Base-by-base conservation (phyloP, 2,329 filamentous ascomycete species). In the Arthrobotrys pseudoclavata region DNA sequence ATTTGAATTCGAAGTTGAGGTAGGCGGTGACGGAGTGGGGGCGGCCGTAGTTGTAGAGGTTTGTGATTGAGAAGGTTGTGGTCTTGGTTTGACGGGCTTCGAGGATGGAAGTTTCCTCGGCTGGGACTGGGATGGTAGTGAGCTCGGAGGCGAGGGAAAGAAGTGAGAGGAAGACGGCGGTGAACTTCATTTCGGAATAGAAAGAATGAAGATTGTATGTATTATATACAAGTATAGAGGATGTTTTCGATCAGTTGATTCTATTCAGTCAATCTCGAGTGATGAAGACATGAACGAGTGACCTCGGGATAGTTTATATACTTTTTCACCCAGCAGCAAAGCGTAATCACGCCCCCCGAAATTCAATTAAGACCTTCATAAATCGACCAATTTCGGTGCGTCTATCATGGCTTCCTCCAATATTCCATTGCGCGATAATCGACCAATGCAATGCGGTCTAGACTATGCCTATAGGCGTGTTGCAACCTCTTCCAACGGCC, bases 41-140 rank as follows among this genome's bases (percentile, higher is more conserved):
- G 4, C 50, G 26, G 64, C 64, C 64, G 42, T 57, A 29, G 40
- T 69, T 57, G 40, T 34, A 60, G 52, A 69, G 50, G 24, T 69
- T 42, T 7, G 37, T 47, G 40, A 69, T 60, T 15, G 31, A 34
- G 40, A 69, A 69, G 13, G n/a, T 34, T 0, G n/a, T 24, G 13
- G 31, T 12, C n/a, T 24, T 20, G 26, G n/a, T 37, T 24, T 34
- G n/a, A 31, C 47, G 40, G 15, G 34, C 42, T 29, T 45, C 26
- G 12, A 37, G 12, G 10, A 15, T 24, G 1, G 55, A 42, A 12
- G 55, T 15, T 18, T 57, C 62, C 5, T 53, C 29, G 13, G n/a
- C 22, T 18, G 48, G 4, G n/a, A 37, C 7, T 68, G 63, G 63
- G 47, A 18, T 29, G n/a, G 64, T 52, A 7, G 12, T 26, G 29